phyloP scores from a whole-genome alignment of 2,329 filamentous ascomycete genomes.

The Aspergillus caelatus region DNA sequence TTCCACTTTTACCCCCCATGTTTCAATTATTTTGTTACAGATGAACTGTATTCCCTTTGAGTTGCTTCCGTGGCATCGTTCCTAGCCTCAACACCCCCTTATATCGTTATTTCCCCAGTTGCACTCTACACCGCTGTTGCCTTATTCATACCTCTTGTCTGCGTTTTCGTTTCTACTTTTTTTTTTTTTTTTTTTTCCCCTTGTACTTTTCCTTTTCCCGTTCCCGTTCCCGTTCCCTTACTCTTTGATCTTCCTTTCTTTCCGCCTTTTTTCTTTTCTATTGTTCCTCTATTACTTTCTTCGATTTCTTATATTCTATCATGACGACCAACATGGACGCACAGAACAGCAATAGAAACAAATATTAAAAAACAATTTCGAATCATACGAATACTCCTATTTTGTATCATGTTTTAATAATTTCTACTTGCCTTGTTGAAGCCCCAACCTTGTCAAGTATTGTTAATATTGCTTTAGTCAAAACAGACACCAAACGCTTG shows the following conservation, averaged over 20 bases:
- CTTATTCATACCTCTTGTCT: constrained; percentile 9
- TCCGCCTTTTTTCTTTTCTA: constrained; percentile 20
- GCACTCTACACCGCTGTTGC: not conserved
- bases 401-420: not conserved
- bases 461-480: not conserved
- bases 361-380: not conserved
- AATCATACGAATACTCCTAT: not conserved
- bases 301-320: constrained; percentile 18
- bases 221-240: constrained; percentile 8
- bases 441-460: not conserved
- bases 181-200: constrained; percentile 19
- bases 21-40: constrained; percentile 22
- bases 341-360: constrained; percentile 10
- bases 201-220: constrained; percentile 13
- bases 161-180: constrained; percentile 14
- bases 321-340: constrained; percentile 19
- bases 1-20: constrained; percentile 27
- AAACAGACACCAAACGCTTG: not conserved
- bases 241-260: constrained; percentile 18
- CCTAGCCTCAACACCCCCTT: constrained; percentile 28
- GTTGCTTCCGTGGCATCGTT: constrained; percentile 28
- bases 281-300: constrained; percentile 17
- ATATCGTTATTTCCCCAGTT: constrained; percentile 12
- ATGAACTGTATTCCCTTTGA: constrained; percentile 28
- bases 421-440: not conserved